These are phyloP conservation scores for Clonostachys chloroleuca DNA, from an alignment of 2,329 filamentous ascomycete genomes.

Conservation along the genomic window DNA sequence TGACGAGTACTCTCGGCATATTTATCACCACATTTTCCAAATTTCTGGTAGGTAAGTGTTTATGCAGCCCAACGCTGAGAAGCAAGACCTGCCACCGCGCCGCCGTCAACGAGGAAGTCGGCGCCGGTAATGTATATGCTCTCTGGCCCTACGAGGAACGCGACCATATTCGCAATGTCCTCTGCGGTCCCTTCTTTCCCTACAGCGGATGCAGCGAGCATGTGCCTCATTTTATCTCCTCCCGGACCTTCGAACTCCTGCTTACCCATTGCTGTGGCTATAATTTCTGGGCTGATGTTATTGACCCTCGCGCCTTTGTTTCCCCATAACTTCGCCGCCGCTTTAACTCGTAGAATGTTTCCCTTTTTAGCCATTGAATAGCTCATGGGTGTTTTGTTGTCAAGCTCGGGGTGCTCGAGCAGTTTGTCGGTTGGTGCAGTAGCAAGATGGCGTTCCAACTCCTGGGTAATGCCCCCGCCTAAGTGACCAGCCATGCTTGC, in stretches of 20 bases:
- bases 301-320: not conserved
- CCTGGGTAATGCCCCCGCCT: not conserved
- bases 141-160: not conserved
- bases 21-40: no score
- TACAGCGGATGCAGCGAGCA: not conserved
- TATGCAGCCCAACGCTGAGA: not conserved
- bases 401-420: not conserved
- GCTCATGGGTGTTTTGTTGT: not conserved
- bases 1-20: no score
- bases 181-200: not conserved
- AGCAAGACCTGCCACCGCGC: not conserved
- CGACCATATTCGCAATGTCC: not conserved
- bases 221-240: not conserved
- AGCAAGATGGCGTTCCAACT: not conserved
- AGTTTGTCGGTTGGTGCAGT: not conserved
- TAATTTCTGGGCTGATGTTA: not conserved
- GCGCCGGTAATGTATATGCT: not conserved
- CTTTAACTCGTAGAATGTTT: not conserved
- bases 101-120: not conserved
- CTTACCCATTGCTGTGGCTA: not conserved
- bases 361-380: not conserved
- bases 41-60: not conserved
- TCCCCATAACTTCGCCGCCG: not conserved
- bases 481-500: not conserved
- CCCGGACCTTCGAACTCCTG: not conserved